Percentiles rank a stretch among this genome's conserved stretches.
phyloP scores from a whole-genome alignment of 352 stramenopile genomes.

The Phytophthora palmivora region DNA sequence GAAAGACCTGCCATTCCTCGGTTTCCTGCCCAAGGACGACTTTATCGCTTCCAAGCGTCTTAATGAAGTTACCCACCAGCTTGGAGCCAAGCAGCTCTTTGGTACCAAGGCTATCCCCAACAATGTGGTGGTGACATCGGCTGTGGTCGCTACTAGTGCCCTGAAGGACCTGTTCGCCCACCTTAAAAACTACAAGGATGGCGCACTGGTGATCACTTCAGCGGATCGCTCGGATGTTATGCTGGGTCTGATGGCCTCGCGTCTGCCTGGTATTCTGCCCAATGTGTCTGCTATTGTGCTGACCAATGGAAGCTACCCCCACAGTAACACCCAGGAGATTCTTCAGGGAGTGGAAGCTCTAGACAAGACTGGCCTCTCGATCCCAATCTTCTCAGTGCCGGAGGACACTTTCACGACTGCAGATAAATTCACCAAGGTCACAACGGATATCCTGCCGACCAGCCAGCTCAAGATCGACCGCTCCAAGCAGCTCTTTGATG shows the following conservation, averaged over 20 bases:
- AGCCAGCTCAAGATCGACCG: conserved; percentile 77
- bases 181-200: conserved; percentile 83
- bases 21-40: conserved; percentile 71
- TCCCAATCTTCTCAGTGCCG: conserved; percentile 77
- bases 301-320: conserved; percentile 79
- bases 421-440: conserved; percentile 61
- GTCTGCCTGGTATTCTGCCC: conserved; percentile 70
- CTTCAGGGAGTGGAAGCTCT: conserved; percentile 70
- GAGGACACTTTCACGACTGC: conserved; percentile 73
- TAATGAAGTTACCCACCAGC: conserved; percentile 75
- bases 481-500: conserved; percentile 69
- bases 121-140: conserved; percentile 72
- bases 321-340: conserved; percentile 79
- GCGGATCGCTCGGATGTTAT: conserved; percentile 78
- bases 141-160: conserved; percentile 70
- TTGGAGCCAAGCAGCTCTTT: conserved; percentile 73
- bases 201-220: conserved; percentile 76
- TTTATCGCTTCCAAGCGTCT: conserved; percentile 77
- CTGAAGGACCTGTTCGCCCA: conserved; percentile 80
- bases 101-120: conserved; percentile 68
- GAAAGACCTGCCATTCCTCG: conserved; percentile 63
- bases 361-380: conserved; percentile 69
- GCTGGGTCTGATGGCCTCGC: conserved; percentile 70
- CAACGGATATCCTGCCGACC: conserved; percentile 72
- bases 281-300: conserved; percentile 76